These are phyloP conservation scores for Mycena galericulata DNA, from an alignment of 768 basidiomycete species.

Conservation along the genomic window DNA sequence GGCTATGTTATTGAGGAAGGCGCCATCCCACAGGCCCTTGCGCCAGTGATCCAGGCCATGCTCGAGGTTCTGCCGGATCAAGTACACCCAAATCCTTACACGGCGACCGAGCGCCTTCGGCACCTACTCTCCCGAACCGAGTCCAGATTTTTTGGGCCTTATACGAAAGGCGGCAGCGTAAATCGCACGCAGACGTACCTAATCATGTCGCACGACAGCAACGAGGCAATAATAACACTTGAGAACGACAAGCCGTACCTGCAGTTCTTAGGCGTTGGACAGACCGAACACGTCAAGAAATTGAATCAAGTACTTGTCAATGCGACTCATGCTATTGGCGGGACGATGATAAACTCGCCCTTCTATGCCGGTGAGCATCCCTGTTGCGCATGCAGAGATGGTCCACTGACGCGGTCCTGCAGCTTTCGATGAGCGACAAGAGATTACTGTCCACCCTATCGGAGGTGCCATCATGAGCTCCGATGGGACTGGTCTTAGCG, in stretches of 20 bases:
- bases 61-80: constrained; percentile 32
- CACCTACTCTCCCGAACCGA: constrained; percentile 21
- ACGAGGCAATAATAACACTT: constrained; percentile 30
- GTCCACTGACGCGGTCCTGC: neutral
- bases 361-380: constrained; percentile 28
- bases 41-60: constrained; percentile 33
- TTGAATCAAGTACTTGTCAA: constrained; percentile 30
- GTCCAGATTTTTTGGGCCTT: constrained; percentile 31
- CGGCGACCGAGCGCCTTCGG: constrained; percentile 9
- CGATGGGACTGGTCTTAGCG: constrained; percentile 32
- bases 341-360: constrained; percentile 31
- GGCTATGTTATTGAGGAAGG: constrained; percentile 38
- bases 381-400: neutral
- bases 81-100: constrained; percentile 11
- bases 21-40: constrained; percentile 34
- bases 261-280: constrained; percentile 35
- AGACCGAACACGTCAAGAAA: constrained; percentile 29
- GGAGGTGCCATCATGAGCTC: constrained; percentile 36
- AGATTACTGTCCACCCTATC: constrained; percentile 34
- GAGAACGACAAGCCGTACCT: constrained; percentile 32
- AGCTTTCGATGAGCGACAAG: constrained; percentile 26
- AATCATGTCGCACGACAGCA: constrained; percentile 38
- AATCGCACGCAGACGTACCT: constrained; percentile 37
- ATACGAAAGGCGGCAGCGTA: constrained; percentile 25
- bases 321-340: constrained; percentile 34